Base-by-base conservation (phyloP, 345 rosid genomes). In the Punica granatum region DNA sequence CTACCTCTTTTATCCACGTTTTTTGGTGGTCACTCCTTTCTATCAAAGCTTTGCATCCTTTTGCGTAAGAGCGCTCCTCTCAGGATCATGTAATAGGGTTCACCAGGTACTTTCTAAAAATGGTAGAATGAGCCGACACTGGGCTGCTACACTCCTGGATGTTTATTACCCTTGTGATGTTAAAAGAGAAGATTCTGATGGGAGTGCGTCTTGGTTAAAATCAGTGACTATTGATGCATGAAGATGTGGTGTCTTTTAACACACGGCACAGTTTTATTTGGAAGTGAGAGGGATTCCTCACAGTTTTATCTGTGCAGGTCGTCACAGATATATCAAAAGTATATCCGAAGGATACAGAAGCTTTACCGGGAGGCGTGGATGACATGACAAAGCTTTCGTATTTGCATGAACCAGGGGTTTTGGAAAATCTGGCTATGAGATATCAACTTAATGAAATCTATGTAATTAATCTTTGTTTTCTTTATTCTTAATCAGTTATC, bases 381-480 rank as follows among this genome's bases (percentile, higher is more conserved):
- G 98, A 92, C 83, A 92, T 92, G 98, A 89, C 96, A 53, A 89
- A 86, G 81, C 88, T 92, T 67, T 87, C 96, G 48, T 92, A 92
- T 74, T 79, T 92, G 84, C 98, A 92, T 54, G 98, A 92, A 76
- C 98, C 98, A 4, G 98, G 96, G 73, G 98, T 92, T 70, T 73
- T 92, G 58, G 81, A 81, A 65, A 92, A 92, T 73, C 77, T 92
- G 75, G 76, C 86, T 44, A 65, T 85, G 35, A 84, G 98, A 87
- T 92, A 92, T 77, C 92, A 89, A 76, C 92, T 89, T 59, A 89
- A 92, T 68, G 94, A 89, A 73, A 92, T 92, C 33, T 92, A 92
- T 62, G 98, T 92, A 73, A 85, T 87, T 70, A 41, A 31, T 63
- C 59, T 62, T 69, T 34, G 34, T 76, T 36, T 75, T 60, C 76